These are phyloP conservation scores for Suillus lakei DNA, from an alignment of 768 basidiomycete genomes.

Conservation along the genomic window DNA sequence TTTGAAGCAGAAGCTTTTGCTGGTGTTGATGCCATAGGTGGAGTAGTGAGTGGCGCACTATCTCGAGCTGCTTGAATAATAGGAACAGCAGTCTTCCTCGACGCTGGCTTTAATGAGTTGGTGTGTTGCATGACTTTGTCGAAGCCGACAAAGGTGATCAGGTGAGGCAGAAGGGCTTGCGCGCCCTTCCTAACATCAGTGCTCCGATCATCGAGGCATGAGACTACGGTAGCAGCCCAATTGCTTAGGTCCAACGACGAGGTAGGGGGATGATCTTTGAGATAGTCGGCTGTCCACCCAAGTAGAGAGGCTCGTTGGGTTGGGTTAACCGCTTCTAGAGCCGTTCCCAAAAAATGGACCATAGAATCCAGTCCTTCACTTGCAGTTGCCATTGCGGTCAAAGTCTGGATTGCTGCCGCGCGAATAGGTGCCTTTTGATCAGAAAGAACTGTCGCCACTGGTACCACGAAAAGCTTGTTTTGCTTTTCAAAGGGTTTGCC, in stretches of 20 bases:
- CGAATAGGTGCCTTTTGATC: slow-evolving; percentile 94
- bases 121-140: slow-evolving; percentile 89
- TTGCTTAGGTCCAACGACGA: slow-evolving; percentile 67
- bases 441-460: slow-evolving; percentile 83
- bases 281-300: slow-evolving; percentile 81
- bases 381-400: slow-evolving; percentile 83
- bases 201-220: slow-evolving; percentile 88
- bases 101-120: slow-evolving; percentile 88
- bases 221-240: slow-evolving; percentile 68
- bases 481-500: slow-evolving; percentile 95
- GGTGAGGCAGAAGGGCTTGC: slow-evolving; percentile 74
- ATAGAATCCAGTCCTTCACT: slow-evolving; percentile 86
- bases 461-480: slow-evolving; percentile 71
- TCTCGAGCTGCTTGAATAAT: slow-evolving; percentile 85
- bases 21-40: slow-evolving; percentile 28
- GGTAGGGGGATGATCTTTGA: slow-evolving; percentile 64
- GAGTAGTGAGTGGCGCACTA: slow-evolving; percentile 37
- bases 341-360: slow-evolving; percentile 76
- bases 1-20: slow-evolving; percentile 34
- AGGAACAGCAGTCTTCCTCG: slow-evolving; percentile 80
- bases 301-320: slow-evolving; percentile 80
- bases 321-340: slow-evolving; percentile 87
- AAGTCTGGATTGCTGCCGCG: slow-evolving; percentile 72
- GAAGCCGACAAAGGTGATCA: slow-evolving; percentile 79
- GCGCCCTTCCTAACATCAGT: slow-evolving; percentile 93